Percentiles rank a stretch among this genome's conserved stretches.
Evolutionary conservation across 768 basidiomycete genomes (phyloP).

Genomic region (Kwoniella sp.): DNA sequence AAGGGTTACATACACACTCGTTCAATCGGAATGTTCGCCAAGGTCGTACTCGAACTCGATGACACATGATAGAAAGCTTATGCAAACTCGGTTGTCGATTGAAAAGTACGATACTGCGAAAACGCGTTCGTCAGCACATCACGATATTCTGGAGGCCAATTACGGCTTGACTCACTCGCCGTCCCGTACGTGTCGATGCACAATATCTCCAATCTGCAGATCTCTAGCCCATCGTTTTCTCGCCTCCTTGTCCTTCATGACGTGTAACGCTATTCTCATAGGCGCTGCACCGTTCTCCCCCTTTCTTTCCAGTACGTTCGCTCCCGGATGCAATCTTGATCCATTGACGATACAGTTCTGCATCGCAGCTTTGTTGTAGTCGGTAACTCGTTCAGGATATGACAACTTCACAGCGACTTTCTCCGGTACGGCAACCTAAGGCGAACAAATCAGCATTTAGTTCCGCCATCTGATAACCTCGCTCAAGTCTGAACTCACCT

Average conservation of each 20-base stretch:
- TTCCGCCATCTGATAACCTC: not conserved
- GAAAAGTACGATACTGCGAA: constrained; percentile 80
- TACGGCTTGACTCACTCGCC: constrained; percentile 69
- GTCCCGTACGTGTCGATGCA: constrained; percentile 91
- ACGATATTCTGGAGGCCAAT: too few relatives aligned
- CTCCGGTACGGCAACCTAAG: constrained; percentile 80
- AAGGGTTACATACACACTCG: constrained; percentile 98
- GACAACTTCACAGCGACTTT: constrained; percentile 92
- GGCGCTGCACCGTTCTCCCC: constrained; percentile 24
- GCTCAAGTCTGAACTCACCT: too few relatives aligned
- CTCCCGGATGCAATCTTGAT: constrained; percentile 86
- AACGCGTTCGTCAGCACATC: constrained; percentile 9
- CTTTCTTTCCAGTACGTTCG: constrained; percentile 62
- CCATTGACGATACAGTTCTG: constrained; percentile 82
- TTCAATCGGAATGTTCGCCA: constrained; percentile 97
- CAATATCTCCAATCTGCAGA: constrained; percentile 81
- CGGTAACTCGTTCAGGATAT: constrained; percentile 91
- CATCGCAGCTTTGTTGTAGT: constrained; percentile 79
- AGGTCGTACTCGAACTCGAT: constrained; percentile 84
- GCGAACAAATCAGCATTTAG: not conserved
- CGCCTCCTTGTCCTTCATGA: constrained; percentile 42
- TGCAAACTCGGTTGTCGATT: constrained; percentile 99
- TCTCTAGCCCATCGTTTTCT: constrained; percentile 68
- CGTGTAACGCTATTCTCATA: constrained; percentile 38
- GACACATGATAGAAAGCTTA: constrained; percentile 99